Conservation (phyloP, 2,329 filamentous ascomycete genomes). For the Diaporthe nobilis region DNA sequence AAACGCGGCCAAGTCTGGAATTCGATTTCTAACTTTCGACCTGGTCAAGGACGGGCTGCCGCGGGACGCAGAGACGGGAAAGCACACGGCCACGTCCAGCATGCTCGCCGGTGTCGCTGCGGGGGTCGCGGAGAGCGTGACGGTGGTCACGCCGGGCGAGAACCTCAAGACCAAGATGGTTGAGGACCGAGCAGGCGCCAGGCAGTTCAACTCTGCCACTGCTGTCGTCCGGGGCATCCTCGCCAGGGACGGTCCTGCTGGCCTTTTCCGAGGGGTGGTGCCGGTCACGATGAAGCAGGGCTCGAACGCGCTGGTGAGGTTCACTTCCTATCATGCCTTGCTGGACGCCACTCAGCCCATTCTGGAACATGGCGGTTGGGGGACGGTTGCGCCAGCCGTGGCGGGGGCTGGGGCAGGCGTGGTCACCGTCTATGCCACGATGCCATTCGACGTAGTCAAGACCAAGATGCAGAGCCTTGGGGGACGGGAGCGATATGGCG, state of each 20-base stretch:
- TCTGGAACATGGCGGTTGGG: conserved; percentile 24
- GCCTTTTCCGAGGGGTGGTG: conserved; percentile 43
- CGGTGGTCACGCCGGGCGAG: conserved; percentile 48
- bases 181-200: conserved; percentile 44
- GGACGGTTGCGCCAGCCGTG: conserved; percentile 37
- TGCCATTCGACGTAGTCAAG: conserved; percentile 48
- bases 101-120: conserved; percentile 46
- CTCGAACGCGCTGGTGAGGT: conserved; percentile 46
- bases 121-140: conserved; percentile 44
- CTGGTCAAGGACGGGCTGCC: conserved; percentile 41
- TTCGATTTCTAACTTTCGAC: conserved; percentile 48
- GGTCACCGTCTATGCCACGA: conserved; percentile 45
- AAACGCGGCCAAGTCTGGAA: conserved; percentile 44
- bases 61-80: neutral
- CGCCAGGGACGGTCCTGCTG: neutral
- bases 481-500: conserved; percentile 8
- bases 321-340: conserved; percentile 45
- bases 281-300: conserved; percentile 46
- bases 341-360: conserved; percentile 39
- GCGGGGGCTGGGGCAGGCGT: conserved; percentile 44
- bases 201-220: neutral
- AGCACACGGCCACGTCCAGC: conserved; percentile 43
- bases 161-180: conserved; percentile 48
- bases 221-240: neutral
- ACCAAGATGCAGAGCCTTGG: conserved; percentile 43